Evolutionary conservation across 306 rosid genomes (phyloP).

Genomic region (Abrus precatorius): DNA sequence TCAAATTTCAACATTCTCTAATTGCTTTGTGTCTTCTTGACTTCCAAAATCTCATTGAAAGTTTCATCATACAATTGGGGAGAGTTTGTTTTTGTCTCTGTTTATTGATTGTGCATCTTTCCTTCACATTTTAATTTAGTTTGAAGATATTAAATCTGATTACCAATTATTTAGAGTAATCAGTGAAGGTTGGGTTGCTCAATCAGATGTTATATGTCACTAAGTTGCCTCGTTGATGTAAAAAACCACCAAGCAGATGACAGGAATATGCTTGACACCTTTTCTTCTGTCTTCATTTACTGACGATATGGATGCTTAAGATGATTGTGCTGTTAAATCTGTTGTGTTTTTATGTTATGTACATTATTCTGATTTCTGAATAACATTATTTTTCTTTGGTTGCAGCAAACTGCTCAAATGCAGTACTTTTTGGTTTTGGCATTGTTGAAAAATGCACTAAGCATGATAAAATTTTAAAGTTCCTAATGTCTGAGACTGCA

Average conservation of each 20-base stretch:
- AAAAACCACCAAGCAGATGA: slow-evolving; percentile 11
- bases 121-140: slow-evolving; percentile 17
- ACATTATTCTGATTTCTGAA: slow-evolving; percentile 29
- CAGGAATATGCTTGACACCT: not conserved
- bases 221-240: slow-evolving; percentile 11
- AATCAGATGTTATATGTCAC: slow-evolving; percentile 8
- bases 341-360: slow-evolving; percentile 6
- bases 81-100: not conserved
- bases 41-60: not conserved
- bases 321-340: slow-evolving; percentile 27
- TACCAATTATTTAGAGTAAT: not conserved
- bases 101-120: slow-evolving; percentile 44
- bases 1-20: slow-evolving; percentile 3
- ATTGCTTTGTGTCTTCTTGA: slow-evolving; percentile 14
- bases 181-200: slow-evolving; percentile 20
- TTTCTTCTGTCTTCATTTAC: not conserved
- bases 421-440: slow-evolving; percentile 69
- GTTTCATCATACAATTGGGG: not conserved
- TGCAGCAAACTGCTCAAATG: slow-evolving; percentile 61
- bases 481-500: slow-evolving; percentile 62
- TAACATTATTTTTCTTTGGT: slow-evolving; percentile 43
- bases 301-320: slow-evolving; percentile 21
- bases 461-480: slow-evolving; percentile 65
- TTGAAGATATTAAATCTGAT: slow-evolving; percentile 18
- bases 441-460: slow-evolving; percentile 71